Base-by-base conservation (phyloP, 352 stramenopile species). In the Aphanomyces euteiches region DNA sequence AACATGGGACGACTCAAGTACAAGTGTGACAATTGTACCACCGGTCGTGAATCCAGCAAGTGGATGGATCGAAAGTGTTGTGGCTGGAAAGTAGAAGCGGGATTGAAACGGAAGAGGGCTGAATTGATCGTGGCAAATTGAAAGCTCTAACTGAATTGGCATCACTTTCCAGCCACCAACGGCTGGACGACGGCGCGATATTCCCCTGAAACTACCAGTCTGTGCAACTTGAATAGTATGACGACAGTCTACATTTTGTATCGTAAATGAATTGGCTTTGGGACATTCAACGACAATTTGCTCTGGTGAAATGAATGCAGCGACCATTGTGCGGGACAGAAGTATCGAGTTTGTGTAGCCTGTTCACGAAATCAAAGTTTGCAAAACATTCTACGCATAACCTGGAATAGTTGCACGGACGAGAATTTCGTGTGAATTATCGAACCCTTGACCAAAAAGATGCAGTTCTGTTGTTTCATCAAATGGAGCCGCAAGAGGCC, bases 91-190 rank as follows among this genome's bases (percentile, higher is more conserved):
- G 28, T 70, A 70, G 48, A 63, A 70, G n/a, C 37, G 34, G 12
- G 53, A 47, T 6, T 15, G 15, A n/a, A 63, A 28, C 8, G 47
- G 12, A 7, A 70, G 7, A 2, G 47, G 48, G 19, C 43, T 48
- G 34, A 64, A 70, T 36, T 70, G 64, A 34, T 45, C 54, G n/a
- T 61, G 53, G 12, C 37, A 47, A 36, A 47, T 70, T 8, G 64
- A 28, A 5, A 70, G 12, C 40, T 70, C 64, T 7, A 70, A 19
- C 19, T 15, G 3, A 4, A 70, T 70, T 5, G 64, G 64, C 7
- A 70, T 21, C 15, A 64, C 64, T 34, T 70, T 70, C 64, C 53
- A 61, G n/a, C 64, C 64, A 17, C 64, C 64, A 15, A 70, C 43
- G 17, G 47, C 64, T 34, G 41, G 38, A 7, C 64, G 64, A 6